Percentiles rank a stretch among this genome's conserved stretches.
Evolutionary conservation across 1,139 yeast species (phyloP).

Genomic region (Hanseniaspora uvarum): DNA sequence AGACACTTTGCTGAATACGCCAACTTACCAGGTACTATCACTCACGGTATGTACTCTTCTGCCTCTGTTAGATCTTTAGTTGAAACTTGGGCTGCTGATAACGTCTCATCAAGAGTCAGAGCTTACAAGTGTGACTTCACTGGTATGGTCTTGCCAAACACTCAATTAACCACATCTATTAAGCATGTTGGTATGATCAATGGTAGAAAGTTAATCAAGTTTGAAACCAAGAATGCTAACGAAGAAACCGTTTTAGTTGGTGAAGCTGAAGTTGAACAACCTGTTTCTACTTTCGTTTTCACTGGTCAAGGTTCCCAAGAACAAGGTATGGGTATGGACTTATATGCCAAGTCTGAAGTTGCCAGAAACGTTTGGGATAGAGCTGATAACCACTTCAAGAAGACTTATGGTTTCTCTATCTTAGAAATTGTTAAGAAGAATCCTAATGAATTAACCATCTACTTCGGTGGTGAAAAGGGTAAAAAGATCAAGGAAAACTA

Average conservation of each 20-base stretch:
- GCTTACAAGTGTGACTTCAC: slow-evolving; percentile 85
- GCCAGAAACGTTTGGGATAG: slow-evolving; percentile 96
- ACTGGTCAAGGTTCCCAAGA: slow-evolving; percentile 99
- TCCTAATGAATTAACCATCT: slow-evolving; percentile 89
- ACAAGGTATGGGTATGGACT: slow-evolving; percentile 99
- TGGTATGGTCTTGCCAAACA: slow-evolving; percentile 97
- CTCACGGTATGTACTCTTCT: slow-evolving; percentile 98
- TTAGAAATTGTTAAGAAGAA: slow-evolving; percentile 89
- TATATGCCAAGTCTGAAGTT: slow-evolving; percentile 79
- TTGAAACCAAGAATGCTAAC: slow-evolving; percentile 75
- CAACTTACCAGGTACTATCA: slow-evolving; percentile 88
- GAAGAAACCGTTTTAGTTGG: slow-evolving; percentile 75
- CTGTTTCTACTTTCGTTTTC: slow-evolving; percentile 89
- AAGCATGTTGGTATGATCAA: slow-evolving; percentile 98
- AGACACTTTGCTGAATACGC: slow-evolving; percentile 91
- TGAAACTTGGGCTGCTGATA: slow-evolving; percentile 98
- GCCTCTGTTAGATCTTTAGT: slow-evolving; percentile 91
- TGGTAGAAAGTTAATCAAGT: slow-evolving; percentile 94
- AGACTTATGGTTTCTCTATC: slow-evolving; percentile 93
- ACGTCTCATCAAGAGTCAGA: slow-evolving; percentile 88
- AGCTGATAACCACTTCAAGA: slow-evolving; percentile 86
- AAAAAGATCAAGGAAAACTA: slow-evolving; percentile 89
- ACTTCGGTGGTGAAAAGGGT: slow-evolving; percentile 97
- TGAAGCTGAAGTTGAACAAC: slow-evolving; percentile 98
- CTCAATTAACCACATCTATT: slow-evolving; percentile 72